Evolutionary conservation across 768 basidiomycete species (phyloP).

Genomic region (Rhodosporidiobolus odoratus): DNA sequence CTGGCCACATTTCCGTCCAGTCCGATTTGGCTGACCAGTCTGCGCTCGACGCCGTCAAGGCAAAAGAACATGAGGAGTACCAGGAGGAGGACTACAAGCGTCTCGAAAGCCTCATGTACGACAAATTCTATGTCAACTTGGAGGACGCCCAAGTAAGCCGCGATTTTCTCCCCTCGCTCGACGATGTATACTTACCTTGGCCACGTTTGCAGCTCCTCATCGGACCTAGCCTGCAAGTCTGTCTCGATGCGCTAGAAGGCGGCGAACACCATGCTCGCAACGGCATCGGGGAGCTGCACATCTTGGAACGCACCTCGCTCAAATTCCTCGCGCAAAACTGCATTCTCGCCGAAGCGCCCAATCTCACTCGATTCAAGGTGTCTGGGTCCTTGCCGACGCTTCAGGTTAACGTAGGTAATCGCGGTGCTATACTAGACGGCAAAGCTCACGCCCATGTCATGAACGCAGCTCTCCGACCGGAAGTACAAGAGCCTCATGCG

Average conservation of each 20-base stretch:
- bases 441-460: background rate
- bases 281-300: slow-evolving; percentile 57
- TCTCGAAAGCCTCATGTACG: slow-evolving; percentile 91
- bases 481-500: slow-evolving; percentile 91
- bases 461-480: slow-evolving; percentile 62
- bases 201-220: slow-evolving; percentile 65
- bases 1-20: slow-evolving; percentile 83
- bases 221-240: slow-evolving; percentile 73
- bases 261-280: background rate
- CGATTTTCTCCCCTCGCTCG: background rate
- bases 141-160: slow-evolving; percentile 78
- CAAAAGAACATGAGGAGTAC: slow-evolving; percentile 78
- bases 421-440: background rate
- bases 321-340: slow-evolving; percentile 84
- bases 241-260: slow-evolving; percentile 68
- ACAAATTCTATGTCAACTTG: slow-evolving; percentile 73
- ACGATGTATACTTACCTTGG: background rate
- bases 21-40: slow-evolving; percentile 83
- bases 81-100: slow-evolving; percentile 76
- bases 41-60: slow-evolving; percentile 66
- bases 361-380: slow-evolving; percentile 80
- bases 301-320: slow-evolving; percentile 87
- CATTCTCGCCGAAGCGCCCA: slow-evolving; percentile 76
- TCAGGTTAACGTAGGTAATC: slow-evolving; percentile 61
- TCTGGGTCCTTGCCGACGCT: slow-evolving; percentile 80